phyloP scores from a whole-genome alignment of 768 basidiomycete species.

The Pilatotrama ljubarskyi region DNA sequence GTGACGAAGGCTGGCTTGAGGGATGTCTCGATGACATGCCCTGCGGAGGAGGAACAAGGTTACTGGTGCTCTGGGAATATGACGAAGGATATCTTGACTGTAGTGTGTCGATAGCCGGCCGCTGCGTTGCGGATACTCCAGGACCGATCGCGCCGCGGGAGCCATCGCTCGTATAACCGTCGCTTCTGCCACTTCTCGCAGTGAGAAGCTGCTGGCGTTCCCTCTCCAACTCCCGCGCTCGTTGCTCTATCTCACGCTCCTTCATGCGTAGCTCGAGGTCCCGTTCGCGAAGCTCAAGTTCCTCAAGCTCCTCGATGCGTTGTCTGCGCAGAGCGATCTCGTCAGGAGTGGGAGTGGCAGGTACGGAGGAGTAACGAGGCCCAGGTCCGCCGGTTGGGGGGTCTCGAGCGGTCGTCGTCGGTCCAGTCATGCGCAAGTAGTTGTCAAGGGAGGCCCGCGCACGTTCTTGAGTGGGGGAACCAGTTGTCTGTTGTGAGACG shows the following conservation, averaged over 20 bases:
- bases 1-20: conserved; percentile 27
- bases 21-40: conserved; percentile 21
- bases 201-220: conserved; percentile 48
- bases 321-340: conserved; percentile 40
- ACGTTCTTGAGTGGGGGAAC: conserved; percentile 36
- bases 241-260: conserved; percentile 50
- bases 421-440: conserved; percentile 14
- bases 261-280: conserved; percentile 43
- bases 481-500: conserved; percentile 41
- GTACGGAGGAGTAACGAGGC: conserved; percentile 3
- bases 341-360: conserved; percentile 21
- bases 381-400: not conserved
- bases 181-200: conserved; percentile 34
- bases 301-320: conserved; percentile 51
- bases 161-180: conserved; percentile 31
- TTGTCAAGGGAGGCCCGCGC: conserved; percentile 16
- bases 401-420: not conserved
- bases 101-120: conserved; percentile 5
- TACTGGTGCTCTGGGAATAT: conserved; percentile 44
- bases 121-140: conserved; percentile 21
- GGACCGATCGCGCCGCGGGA: conserved; percentile 30
- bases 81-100: conserved; percentile 22
- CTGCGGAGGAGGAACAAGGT: conserved; percentile 40
- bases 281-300: conserved; percentile 54
- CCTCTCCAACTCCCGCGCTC: conserved; percentile 55